Conservation (phyloP, 345 rosid species). For the thale cress (Arabidopsis thaliana) region TAIR10.1 NC_003071.7:15446501-15447000, state of each 20-base stretch:
- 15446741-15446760: neutral
- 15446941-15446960: neutral
- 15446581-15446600: neutral
- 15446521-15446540: slow-evolving; percentile 4
- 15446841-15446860: slow-evolving; percentile 10
- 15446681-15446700: too few relatives aligned
- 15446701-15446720: neutral
- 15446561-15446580: neutral
- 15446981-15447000: neutral
- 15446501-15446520: slow-evolving; percentile 26
- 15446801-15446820: too few relatives aligned
- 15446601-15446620: neutral
- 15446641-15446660: neutral
- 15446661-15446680: too few relatives aligned
- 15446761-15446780: too few relatives aligned
- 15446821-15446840: neutral
- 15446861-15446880: slow-evolving; percentile 1
- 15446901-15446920: neutral
- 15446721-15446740: neutral
- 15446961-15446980: neutral
- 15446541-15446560: neutral
- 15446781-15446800: too few relatives aligned
- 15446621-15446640: neutral
- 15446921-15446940: neutral
- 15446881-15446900: slow-evolving; percentile 20